Percentiles rank a stretch among this genome's conserved stretches.
phyloP scores from a whole-genome alignment of 139 green algal genomes.

The Coelastrella sp. region DNA sequence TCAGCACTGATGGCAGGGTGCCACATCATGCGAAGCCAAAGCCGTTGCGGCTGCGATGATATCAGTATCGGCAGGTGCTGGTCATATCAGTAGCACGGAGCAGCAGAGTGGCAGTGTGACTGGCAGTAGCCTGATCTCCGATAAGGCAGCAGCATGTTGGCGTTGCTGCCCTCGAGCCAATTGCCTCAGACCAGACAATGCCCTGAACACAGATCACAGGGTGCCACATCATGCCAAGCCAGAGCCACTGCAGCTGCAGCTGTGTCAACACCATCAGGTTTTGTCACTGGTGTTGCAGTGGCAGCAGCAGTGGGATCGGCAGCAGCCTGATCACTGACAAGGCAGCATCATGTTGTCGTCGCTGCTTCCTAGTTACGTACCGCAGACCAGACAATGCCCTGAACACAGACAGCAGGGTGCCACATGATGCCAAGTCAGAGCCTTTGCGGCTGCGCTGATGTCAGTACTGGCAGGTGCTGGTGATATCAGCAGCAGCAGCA shows the following conservation, averaged over 20 bases:
- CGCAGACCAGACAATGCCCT: conserved; percentile 71
- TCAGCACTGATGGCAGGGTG: conserved; percentile 59
- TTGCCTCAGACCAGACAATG: too few relatives aligned
- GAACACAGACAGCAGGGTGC: conserved; percentile 50
- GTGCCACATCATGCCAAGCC: too few relatives aligned
- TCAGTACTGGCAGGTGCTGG: not conserved
- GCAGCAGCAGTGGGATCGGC: not conserved
- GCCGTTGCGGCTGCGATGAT: conserved; percentile 1
- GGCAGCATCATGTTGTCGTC: not conserved
- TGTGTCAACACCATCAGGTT: too few relatives aligned
- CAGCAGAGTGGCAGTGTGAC: not conserved
- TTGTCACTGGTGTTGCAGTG: not conserved
- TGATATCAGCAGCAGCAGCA: not conserved
- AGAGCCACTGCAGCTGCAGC: too few relatives aligned
- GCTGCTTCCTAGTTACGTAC: conserved; percentile 73
- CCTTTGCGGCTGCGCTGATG: not conserved
- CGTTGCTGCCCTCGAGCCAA: too few relatives aligned
- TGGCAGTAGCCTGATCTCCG: not conserved
- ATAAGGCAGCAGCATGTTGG: too few relatives aligned
- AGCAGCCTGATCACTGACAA: not conserved
- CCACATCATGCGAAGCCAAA: conserved; percentile 36
- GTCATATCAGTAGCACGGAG: not conserved
- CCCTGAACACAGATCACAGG: too few relatives aligned
- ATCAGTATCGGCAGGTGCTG: not conserved
- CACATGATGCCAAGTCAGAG: conserved; percentile 23